A percentile compares a stretch with the other conserved stretches of the same genome.
Conservation (phyloP, 108 stramenopile species). For the Seminavis robusta region DNA sequence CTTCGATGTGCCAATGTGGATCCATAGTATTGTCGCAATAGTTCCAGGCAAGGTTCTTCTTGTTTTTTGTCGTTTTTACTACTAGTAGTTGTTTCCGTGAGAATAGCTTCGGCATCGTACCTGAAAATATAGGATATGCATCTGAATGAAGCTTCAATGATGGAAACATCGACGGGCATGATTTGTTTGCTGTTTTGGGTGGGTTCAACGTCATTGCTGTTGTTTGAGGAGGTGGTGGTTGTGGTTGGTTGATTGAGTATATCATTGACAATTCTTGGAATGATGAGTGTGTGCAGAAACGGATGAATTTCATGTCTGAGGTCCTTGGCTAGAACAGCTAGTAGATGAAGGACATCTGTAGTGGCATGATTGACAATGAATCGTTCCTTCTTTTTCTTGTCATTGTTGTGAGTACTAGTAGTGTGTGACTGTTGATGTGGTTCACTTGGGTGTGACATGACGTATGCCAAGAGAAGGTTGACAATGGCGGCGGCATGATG, state of each 20-base stretch:
- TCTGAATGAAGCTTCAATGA: slow-evolving; percentile 81
- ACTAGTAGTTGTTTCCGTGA: too few relatives aligned
- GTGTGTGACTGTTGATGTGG: slow-evolving; percentile 19
- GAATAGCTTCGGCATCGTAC: slow-evolving; percentile 62
- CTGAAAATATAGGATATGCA: slow-evolving; percentile 76
- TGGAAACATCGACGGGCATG: slow-evolving; percentile 62
- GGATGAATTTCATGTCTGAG: slow-evolving; percentile 82
- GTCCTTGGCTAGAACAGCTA: slow-evolving; percentile 80
- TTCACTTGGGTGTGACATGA: slow-evolving; percentile 43
- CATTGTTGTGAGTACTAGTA: not conserved
- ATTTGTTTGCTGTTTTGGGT: slow-evolving; percentile 41
- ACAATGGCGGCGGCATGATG: slow-evolving; percentile 70
- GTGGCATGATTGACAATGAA: slow-evolving; percentile 76
- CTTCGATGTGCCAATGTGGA: slow-evolving; percentile 64
- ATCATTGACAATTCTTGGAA: slow-evolving; percentile 73
- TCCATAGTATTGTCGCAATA: slow-evolving; percentile 78
- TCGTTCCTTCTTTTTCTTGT: slow-evolving; percentile 1
- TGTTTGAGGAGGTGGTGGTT: too few relatives aligned
- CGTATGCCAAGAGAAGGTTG: slow-evolving; percentile 48
- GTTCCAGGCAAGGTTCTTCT: slow-evolving; percentile 48
- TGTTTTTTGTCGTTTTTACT: slow-evolving; percentile 8
- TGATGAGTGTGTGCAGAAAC: slow-evolving; percentile 50
- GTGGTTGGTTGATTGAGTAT: slow-evolving; percentile 72
- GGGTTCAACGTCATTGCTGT: too few relatives aligned
- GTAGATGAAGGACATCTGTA: slow-evolving; percentile 76